Percentiles rank a stretch among this genome's conserved stretches.
These are phyloP conservation scores for Chalciporus pseudorubinellus DNA, from an alignment of 768 basidiomycete genomes.

Conservation along the genomic window DNA sequence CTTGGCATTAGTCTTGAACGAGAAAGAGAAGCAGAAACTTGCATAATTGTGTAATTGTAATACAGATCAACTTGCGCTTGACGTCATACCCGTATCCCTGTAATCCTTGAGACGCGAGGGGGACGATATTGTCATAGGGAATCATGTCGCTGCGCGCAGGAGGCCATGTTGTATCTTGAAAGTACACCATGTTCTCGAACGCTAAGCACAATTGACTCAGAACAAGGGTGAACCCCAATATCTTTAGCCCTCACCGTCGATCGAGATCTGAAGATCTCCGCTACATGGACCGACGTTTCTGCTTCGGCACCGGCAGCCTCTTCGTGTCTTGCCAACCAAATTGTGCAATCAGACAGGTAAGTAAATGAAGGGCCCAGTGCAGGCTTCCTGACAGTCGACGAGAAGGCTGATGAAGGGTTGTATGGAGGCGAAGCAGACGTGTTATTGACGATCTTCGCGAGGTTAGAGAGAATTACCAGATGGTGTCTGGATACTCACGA, in stretches of 20 bases:
- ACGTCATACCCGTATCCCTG: no score
- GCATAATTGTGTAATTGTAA: not conserved
- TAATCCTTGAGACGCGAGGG: not conserved
- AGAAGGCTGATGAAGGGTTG: constrained; percentile 35
- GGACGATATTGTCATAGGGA: not conserved
- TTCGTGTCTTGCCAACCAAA: constrained; percentile 56
- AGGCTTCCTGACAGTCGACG: constrained; percentile 52
- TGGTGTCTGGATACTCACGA: constrained; percentile 44
- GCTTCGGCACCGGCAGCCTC: constrained; percentile 12
- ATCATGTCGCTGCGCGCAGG: constrained; percentile 14
- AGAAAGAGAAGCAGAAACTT: not conserved
- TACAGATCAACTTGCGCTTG: no score
- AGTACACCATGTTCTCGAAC: constrained; percentile 37
- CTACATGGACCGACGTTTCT: constrained; percentile 29
- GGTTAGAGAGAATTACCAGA: not conserved
- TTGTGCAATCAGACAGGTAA: constrained; percentile 65
- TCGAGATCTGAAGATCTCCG: constrained; percentile 45
- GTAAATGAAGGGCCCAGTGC: constrained; percentile 76
- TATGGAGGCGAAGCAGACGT: constrained; percentile 37
- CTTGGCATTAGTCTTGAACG: not conserved
- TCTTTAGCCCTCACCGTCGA: constrained; percentile 31
- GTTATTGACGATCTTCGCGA: constrained; percentile 58
- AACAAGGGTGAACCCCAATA: not conserved
- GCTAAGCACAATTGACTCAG: constrained; percentile 25
- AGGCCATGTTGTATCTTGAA: constrained; percentile 40